Percentiles rank a stretch among this genome's conserved stretches.
Evolutionary conservation across 345 rosid genomes (phyloP).

Genomic region (Citropsis articulata): DNA sequence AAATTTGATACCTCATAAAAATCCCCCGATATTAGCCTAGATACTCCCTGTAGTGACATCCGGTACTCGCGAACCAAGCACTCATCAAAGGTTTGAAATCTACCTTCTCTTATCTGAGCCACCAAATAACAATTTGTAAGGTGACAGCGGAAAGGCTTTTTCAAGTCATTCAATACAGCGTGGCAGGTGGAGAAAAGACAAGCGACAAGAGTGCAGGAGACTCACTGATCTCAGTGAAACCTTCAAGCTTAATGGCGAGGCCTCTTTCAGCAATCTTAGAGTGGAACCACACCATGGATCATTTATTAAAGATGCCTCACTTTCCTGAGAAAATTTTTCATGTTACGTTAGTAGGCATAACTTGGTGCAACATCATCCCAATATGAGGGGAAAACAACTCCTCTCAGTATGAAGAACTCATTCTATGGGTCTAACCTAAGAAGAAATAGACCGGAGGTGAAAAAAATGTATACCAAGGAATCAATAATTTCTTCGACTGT

Average conservation of each 20-base stretch:
- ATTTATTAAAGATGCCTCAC: conserved; percentile 49
- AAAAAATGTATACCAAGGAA: conserved; percentile 54
- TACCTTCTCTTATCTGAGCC: conserved; percentile 74
- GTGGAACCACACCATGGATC: conserved; percentile 70
- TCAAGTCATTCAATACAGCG: not conserved
- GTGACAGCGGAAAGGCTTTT: not conserved
- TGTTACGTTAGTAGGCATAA: not conserved
- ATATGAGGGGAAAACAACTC: not conserved
- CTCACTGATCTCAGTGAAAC: conserved; percentile 90
- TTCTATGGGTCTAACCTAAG: not conserved
- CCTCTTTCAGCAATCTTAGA: conserved; percentile 61
- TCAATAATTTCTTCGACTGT: conserved; percentile 87
- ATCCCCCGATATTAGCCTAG: conserved; percentile 50
- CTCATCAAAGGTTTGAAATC: conserved; percentile 76
- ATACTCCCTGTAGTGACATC: conserved; percentile 72
- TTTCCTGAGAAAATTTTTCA: conserved; percentile 41
- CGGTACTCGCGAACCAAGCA: conserved; percentile 79
- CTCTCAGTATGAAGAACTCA: not conserved
- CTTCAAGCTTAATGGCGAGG: conserved; percentile 89
- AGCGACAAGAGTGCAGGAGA: conserved; percentile 8
- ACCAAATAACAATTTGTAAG: conserved; percentile 9
- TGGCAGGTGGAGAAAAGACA: not conserved
- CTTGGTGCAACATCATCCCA: not conserved
- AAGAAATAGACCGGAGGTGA: not conserved
- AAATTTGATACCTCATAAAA: conserved; percentile 67